Evolutionary conservation across 1,284 basidiomycete species (phyloP).

Genomic region (Pascua sp.): DNA sequence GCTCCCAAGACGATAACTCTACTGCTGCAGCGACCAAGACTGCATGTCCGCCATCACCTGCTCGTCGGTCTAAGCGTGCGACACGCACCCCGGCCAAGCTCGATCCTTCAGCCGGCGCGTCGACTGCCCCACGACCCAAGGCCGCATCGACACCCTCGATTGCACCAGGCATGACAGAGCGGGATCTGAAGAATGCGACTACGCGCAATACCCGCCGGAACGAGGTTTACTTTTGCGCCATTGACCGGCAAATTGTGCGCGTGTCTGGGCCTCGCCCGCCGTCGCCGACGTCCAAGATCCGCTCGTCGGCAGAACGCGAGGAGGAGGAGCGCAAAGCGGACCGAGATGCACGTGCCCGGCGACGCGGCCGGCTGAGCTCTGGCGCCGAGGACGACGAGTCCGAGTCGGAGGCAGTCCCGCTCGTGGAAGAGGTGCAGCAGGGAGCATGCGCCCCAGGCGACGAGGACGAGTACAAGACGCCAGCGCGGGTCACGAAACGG

Average conservation of each 20-base stretch:
- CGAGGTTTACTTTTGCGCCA: constrained; percentile 46
- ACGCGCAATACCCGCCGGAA: constrained; percentile 42
- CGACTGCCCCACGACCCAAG: background rate
- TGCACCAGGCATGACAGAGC: constrained; percentile 36
- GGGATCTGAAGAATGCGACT: constrained; percentile 42
- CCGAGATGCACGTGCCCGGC: constrained; percentile 63
- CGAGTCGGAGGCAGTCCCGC: constrained; percentile 23
- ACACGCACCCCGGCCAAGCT: constrained; percentile 2
- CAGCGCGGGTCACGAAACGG: constrained; percentile 45
- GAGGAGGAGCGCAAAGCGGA: constrained; percentile 63
- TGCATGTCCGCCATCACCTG: too few relatives aligned
- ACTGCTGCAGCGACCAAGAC: background rate
- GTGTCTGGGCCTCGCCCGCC: constrained; percentile 69
- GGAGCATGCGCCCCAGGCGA: constrained; percentile 49
- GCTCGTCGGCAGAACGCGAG: constrained; percentile 65
- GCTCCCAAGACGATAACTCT: background rate
- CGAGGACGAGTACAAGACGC: constrained; percentile 76
- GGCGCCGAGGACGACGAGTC: constrained; percentile 44
- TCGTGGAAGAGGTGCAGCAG: constrained; percentile 16
- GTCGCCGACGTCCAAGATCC: constrained; percentile 70
- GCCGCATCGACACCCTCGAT: constrained; percentile 9
- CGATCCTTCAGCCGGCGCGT: constrained; percentile 13
- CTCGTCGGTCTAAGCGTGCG: constrained; percentile 6
- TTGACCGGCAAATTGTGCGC: constrained; percentile 57
- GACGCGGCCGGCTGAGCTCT: constrained; percentile 57